Conservation (phyloP, 495 filamentous ascomycete species). For the Patellaria atrata region DNA sequence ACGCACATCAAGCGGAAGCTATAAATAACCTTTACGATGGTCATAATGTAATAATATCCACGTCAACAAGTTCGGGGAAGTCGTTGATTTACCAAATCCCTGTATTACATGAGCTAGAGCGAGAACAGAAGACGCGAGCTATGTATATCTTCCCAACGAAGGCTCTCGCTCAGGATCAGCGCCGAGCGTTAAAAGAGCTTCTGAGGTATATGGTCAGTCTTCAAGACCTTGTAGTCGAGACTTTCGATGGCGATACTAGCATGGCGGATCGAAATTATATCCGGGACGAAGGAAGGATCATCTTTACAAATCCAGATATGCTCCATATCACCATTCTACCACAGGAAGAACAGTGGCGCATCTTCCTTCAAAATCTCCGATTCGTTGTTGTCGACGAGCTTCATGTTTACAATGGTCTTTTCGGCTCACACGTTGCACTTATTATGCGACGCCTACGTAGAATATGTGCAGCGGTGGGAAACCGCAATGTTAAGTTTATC, state of each 20-base stretch:
- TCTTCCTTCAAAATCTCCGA: conserved; percentile 74
- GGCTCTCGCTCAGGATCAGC: conserved; percentile 90
- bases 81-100: conserved; percentile 94
- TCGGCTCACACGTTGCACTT: conserved; percentile 86
- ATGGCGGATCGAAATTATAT: conserved; percentile 64
- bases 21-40: conserved; percentile 81
- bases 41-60: conserved; percentile 80
- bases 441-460: conserved; percentile 85
- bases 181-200: conserved; percentile 73
- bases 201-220: conserved; percentile 64
- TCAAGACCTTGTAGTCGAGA: conserved; percentile 69
- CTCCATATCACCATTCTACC: conserved; percentile 89
- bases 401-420: conserved; percentile 91
- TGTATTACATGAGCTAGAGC: conserved; percentile 76
- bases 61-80: conserved; percentile 92
- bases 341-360: conserved; percentile 78
- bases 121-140: conserved; percentile 59
- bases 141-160: conserved; percentile 99
- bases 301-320: conserved; percentile 99
- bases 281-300: conserved; percentile 77
- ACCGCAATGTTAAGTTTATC: conserved; percentile 78
- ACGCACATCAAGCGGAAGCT: conserved; percentile 86
- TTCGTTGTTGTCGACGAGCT: conserved; percentile 75
- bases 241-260: conserved; percentile 89
- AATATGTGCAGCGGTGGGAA: conserved; percentile 85